Conservation (phyloP, 495 filamentous ascomycete genomes). For the Apodospora peruviana region DNA sequence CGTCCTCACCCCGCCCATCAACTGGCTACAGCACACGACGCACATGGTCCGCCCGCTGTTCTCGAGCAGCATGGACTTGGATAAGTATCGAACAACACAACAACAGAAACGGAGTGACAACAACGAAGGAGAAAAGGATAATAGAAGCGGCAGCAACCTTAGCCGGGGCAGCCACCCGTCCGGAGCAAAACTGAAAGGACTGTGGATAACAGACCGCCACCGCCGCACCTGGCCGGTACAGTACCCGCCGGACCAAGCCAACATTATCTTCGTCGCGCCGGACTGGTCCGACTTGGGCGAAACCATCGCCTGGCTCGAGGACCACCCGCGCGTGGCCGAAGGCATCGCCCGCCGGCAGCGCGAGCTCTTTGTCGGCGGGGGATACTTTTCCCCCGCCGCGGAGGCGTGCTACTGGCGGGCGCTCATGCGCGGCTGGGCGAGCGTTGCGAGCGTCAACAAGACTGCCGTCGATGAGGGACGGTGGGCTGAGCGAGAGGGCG, state of each 20-base stretch:
- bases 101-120: neutral
- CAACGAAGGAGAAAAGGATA: neutral
- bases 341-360: constrained; percentile 46
- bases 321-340: constrained; percentile 35
- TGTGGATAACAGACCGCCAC: constrained; percentile 17
- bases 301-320: constrained; percentile 37
- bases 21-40: constrained; percentile 47
- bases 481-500: constrained; percentile 18
- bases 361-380: constrained; percentile 35
- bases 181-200: neutral
- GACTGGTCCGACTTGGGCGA: constrained; percentile 48
- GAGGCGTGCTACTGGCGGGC: constrained; percentile 52
- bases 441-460: constrained; percentile 29
- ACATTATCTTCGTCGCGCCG: constrained; percentile 46
- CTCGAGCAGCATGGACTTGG: constrained; percentile 23
- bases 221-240: constrained; percentile 29
- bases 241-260: constrained; percentile 36
- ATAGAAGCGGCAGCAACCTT: neutral
- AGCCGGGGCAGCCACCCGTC: neutral
- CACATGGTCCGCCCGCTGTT: constrained; percentile 41
- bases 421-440: constrained; percentile 42
- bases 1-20: constrained; percentile 40
- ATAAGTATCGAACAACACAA: neutral
- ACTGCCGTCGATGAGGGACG: constrained; percentile 13
- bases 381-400: constrained; percentile 46